Conservation (phyloP, 1,139 yeast species). For the Saccharomyces pastorianus region DNA sequence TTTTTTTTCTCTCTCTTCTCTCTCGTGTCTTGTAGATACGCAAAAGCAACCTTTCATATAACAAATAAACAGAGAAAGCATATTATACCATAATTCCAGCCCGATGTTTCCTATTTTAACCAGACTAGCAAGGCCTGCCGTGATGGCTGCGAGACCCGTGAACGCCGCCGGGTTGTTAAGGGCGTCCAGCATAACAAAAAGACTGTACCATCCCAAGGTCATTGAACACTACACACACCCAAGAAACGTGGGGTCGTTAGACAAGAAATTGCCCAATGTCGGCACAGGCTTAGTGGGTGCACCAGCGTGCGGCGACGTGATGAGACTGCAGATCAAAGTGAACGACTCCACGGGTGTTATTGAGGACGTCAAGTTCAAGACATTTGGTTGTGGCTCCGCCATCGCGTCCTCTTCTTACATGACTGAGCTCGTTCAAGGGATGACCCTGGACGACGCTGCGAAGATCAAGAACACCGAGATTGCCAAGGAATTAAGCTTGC, state of each 20-base stretch:
- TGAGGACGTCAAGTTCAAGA: constrained; percentile 92
- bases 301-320: constrained; percentile 98
- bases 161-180: background rate
- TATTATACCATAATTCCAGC: no score
- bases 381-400: constrained; percentile 97
- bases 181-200: background rate
- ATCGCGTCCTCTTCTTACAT: constrained; percentile 93
- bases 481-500: constrained; percentile 86
- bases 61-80: background rate
- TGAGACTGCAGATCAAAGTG: constrained; percentile 93
- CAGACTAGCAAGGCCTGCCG: background rate
- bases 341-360: constrained; percentile 84
- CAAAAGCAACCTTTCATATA: background rate
- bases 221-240: constrained; percentile 96
- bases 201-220: constrained; percentile 58
- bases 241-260: constrained; percentile 88
- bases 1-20: background rate
- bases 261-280: constrained; percentile 67
- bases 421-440: constrained; percentile 91
- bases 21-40: no score
- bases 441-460: constrained; percentile 89
- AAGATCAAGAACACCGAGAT: constrained; percentile 83
- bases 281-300: constrained; percentile 98
- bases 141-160: background rate
- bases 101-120: background rate